A percentile compares a stretch with the other conserved stretches of the same genome.
phyloP scores from a whole-genome alignment of 805 yeast species.

The Monosporozyma yasuniensis region DNA sequence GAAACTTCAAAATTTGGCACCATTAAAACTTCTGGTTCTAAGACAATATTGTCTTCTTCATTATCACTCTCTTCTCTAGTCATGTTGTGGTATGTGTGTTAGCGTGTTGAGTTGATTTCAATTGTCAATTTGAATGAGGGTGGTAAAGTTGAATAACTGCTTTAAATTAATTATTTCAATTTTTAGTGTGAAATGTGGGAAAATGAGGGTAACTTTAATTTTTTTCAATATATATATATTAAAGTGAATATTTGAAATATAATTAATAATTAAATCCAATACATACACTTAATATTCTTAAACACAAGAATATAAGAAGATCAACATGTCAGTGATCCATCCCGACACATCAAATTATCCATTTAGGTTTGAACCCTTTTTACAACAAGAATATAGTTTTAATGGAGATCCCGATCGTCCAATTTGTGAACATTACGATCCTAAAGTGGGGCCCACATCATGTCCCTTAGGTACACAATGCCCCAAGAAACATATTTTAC shows the following conservation, averaged over 20 bases:
- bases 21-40: constrained; percentile 30
- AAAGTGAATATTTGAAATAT: no score
- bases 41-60: constrained; percentile 16
- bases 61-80: not conserved
- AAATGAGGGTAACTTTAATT: not conserved
- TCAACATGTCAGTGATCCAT: constrained; percentile 31
- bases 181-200: not conserved
- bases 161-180: no score
- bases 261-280: no score
- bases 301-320: not conserved
- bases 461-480: constrained; percentile 86
- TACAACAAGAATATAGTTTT: constrained; percentile 69
- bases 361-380: constrained; percentile 73
- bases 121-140: not conserved
- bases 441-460: constrained; percentile 42
- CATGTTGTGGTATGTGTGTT: not conserved
- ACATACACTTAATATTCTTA: no score
- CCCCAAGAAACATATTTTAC: constrained; percentile 75
- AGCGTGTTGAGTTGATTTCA: no score
- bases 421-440: constrained; percentile 42
- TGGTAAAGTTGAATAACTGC: not conserved
- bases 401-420: constrained; percentile 88
- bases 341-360: constrained; percentile 34
- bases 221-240: no score
- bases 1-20: constrained; percentile 79